phyloP scores from a whole-genome alignment of 306 rosid species.

The Quercus engelmannii region DNA sequence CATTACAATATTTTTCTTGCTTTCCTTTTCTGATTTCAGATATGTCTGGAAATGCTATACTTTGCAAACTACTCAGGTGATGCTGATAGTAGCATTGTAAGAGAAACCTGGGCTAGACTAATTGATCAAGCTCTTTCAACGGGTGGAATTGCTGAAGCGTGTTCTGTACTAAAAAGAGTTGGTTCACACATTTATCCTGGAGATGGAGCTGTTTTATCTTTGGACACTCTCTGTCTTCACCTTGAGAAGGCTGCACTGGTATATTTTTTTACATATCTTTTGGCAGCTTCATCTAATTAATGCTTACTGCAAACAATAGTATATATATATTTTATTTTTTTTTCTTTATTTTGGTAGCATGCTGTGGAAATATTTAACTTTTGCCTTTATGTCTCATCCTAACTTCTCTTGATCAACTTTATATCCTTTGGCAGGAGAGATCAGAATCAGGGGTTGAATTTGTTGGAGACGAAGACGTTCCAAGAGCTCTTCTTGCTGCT shows the following conservation, averaged over 20 bases:
- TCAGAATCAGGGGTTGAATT: slow-evolving; percentile 67
- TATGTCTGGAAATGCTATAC: slow-evolving; percentile 90
- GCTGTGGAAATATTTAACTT: background rate
- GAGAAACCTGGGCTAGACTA: slow-evolving; percentile 96
- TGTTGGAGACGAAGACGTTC: slow-evolving; percentile 91
- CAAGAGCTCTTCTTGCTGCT: slow-evolving; percentile 87
- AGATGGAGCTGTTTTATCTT: slow-evolving; percentile 79
- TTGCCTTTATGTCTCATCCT: background rate
- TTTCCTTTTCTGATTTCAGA: slow-evolving; percentile 45
- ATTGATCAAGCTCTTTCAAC: slow-evolving; percentile 85
- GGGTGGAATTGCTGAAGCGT: slow-evolving; percentile 95
- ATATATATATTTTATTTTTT: no score
- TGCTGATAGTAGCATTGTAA: slow-evolving; percentile 69
- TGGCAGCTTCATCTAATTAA: background rate
- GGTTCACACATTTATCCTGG: slow-evolving; percentile 96
- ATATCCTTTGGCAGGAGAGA: slow-evolving; percentile 65
- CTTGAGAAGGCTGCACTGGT: slow-evolving; percentile 97
- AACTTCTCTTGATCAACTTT: background rate
- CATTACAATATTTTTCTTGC: slow-evolving; percentile 13
- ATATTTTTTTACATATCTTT: slow-evolving; percentile 17
- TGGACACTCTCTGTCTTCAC: slow-evolving; percentile 83
- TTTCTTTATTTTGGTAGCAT: background rate
- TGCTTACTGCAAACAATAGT: slow-evolving; percentile 14
- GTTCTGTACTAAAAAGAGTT: slow-evolving; percentile 85
- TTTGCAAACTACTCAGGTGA: slow-evolving; percentile 92